Evolutionary conservation across 352 stramenopile species (phyloP), one percentile per base, ranked within the genome.

Genomic region (Phytophthora meadii): DNA sequence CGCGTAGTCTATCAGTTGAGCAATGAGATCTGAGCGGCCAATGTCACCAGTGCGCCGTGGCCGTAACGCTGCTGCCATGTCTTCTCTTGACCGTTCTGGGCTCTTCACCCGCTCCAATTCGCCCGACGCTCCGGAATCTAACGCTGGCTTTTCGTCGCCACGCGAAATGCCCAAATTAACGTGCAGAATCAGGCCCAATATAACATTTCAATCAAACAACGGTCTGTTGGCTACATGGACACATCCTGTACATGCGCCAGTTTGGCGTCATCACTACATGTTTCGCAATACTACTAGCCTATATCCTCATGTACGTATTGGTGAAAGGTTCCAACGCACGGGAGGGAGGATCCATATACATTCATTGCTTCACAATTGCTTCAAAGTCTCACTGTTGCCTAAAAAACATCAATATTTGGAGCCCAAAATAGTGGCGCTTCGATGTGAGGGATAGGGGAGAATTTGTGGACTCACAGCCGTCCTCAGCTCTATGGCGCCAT

Each of bases 381-480:
- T 27, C 48, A 19, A 19, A 14, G 0, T 8, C 30, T 47, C 37
- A 2, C 22, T 34, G 37, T 37, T 27, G 6, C 47, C 40, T 19
- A 47, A 61, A 44, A 44, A 39, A n/a, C 8, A 10, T 3, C n/a
- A 56, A 50, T 40, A 39, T 45, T 22, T 5, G 49, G 19, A 27
- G 10, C 40, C 45, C 34, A 42, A 60, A 61, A 68, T 62, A 57
- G 37, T 58, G 45, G 17, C 15, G 11, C 30, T 61, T 42, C 56
- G 28, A 19, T 47, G 45, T n/a, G 44, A 65, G 61, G 75, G 70
- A 1, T 82, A 70, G 73, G 75, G 67, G 51, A 80, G 56, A 73
- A 79, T 63, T 76, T 82, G 63, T 87, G 74, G 73, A 15, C 62
- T 61, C 45, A 28, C 11, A 53, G 46, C 25, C 19, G 36, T 61